Evolutionary conservation across 208 protist species (phyloP).

Genomic region (Trypanosoma platydactyli): DNA sequence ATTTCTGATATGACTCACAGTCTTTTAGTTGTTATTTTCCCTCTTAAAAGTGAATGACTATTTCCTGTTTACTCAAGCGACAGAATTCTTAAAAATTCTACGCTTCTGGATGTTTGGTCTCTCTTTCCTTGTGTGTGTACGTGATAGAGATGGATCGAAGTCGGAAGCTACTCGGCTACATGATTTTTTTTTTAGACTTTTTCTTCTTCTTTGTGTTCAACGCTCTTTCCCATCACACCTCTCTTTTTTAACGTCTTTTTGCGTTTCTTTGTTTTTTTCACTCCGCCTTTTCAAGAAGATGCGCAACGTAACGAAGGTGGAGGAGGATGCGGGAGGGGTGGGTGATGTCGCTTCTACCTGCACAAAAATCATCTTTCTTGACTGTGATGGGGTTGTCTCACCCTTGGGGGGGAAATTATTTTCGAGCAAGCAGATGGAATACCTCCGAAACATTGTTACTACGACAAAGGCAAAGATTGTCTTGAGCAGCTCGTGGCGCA

Average conservation of each 20-base stretch:
- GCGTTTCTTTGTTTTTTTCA: too few relatives aligned
- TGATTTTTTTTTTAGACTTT: background rate
- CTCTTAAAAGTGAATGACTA: too few relatives aligned
- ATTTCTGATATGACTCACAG: background rate
- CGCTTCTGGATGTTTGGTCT: background rate
- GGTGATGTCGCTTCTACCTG: background rate
- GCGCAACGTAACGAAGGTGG: background rate
- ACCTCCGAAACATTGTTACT: constrained; percentile 46
- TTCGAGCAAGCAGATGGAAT: constrained; percentile 47
- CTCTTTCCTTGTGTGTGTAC: constrained; percentile 9
- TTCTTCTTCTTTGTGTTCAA: background rate
- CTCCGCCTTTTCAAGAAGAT: background rate
- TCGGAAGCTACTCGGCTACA: background rate
- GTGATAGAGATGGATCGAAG: background rate
- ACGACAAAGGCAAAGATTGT: constrained; percentile 66
- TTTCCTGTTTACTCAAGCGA: too few relatives aligned
- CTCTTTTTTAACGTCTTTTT: background rate
- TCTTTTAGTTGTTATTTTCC: constrained; percentile 6
- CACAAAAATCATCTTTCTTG: constrained; percentile 71
- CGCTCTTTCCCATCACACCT: too few relatives aligned
- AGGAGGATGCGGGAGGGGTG: background rate
- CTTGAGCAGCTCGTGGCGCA: constrained; percentile 68
- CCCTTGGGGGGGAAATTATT: constrained; percentile 45
- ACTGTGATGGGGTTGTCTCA: constrained; percentile 78
- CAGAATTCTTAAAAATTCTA: too few relatives aligned